Percentiles rank a stretch among this genome's conserved stretches.
Conservation (phyloP, 202 grass and related monocot genomes). For the Alloteropsis angusta region DNA sequence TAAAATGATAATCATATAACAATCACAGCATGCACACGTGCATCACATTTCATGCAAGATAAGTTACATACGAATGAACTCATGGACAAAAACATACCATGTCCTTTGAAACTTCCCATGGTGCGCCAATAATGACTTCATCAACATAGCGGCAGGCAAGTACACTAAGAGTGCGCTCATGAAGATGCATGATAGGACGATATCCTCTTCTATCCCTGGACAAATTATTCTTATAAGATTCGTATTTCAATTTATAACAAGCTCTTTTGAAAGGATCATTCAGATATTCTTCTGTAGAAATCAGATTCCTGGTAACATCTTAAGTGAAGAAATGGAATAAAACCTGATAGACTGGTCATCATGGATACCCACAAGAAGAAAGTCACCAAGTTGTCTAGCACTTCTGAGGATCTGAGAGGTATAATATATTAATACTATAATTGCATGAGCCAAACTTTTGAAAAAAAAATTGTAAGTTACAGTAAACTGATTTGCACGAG, state of each 20-base stretch:
- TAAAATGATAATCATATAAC: not conserved
- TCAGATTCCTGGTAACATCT: not conserved
- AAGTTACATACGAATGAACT: not conserved
- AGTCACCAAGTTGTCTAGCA: slow-evolving; percentile 83
- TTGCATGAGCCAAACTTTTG: not conserved
- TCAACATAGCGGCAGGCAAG: slow-evolving; percentile 86
- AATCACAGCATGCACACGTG: not conserved
- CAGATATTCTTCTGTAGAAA: not conserved
- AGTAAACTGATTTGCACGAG: slow-evolving; percentile 19
- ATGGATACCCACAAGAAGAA: slow-evolving; percentile 84
- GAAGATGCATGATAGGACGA: slow-evolving; percentile 73
- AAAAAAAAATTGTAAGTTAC: not conserved
- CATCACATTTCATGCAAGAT: not conserved
- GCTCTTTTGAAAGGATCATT: not conserved
- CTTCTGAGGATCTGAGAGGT: slow-evolving; percentile 61
- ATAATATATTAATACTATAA: slow-evolving; percentile 11
- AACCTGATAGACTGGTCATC: slow-evolving; percentile 70
- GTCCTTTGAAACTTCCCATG: slow-evolving; percentile 81
- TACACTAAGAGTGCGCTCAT: slow-evolving; percentile 78
- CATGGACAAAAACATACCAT: slow-evolving; percentile 42
- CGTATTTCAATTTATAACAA: slow-evolving; percentile 6
- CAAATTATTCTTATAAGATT: slow-evolving; percentile 17
- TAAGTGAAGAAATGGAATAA: slow-evolving; percentile 13
- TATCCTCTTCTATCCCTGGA: slow-evolving; percentile 70
- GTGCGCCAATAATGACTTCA: slow-evolving; percentile 84